Conservation (phyloP, 495 filamentous ascomycete genomes). For the Talaromyces borbonicus region DNA sequence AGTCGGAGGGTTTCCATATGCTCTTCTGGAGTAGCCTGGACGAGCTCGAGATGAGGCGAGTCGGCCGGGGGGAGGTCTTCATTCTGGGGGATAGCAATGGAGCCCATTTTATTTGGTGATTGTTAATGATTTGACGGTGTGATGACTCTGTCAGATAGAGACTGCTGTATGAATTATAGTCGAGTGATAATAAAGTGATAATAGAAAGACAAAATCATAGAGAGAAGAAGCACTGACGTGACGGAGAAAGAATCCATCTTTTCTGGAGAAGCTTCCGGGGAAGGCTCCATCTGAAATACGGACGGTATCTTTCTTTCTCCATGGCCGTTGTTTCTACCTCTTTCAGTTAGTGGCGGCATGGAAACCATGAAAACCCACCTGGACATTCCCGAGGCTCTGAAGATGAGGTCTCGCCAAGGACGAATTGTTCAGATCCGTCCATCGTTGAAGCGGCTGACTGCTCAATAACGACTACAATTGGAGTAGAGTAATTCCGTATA, state of each 20-base stretch:
- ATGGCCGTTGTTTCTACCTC: neutral
- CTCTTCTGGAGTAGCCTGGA: conserved; percentile 58
- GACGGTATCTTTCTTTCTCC: neutral
- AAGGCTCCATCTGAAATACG: conserved; percentile 2
- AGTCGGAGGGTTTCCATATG: conserved; percentile 50
- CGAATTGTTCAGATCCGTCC: neutral
- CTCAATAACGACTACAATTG: neutral
- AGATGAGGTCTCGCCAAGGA: neutral
- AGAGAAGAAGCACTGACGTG: neutral
- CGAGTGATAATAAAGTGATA: too few species aligned
- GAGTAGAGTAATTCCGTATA: neutral
- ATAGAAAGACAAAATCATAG: neutral
- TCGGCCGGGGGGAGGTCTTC: conserved; percentile 42
- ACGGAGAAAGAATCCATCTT: neutral
- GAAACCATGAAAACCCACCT: too few species aligned
- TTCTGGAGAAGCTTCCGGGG: conserved; percentile 1
- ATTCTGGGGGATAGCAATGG: neutral
- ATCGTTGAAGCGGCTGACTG: neutral
- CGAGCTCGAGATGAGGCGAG: conserved; percentile 54
- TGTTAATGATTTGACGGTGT: neutral
- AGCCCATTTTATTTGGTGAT: conserved; percentile 2
- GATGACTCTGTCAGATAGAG: neutral
- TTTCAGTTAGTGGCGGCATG: neutral
- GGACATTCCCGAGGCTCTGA: too few species aligned
- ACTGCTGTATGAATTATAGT: too few species aligned